Evolutionary conservation across 768 basidiomycete species (phyloP).

Genomic region (Pleurotus platypus): DNA sequence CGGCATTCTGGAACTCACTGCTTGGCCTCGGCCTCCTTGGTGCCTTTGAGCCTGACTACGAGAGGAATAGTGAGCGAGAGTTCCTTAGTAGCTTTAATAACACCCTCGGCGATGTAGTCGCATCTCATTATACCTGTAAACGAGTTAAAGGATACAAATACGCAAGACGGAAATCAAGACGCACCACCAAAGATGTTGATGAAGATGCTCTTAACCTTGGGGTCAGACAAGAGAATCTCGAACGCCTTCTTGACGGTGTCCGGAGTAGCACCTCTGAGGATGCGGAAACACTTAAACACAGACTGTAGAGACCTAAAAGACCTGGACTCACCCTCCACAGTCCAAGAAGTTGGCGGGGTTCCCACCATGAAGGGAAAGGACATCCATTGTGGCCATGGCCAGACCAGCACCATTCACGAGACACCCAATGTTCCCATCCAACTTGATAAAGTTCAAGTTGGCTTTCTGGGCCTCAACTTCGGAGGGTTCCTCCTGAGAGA

Average conservation of each 20-base stretch:
- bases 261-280: conserved; percentile 86
- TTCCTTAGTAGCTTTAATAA: conserved; percentile 97
- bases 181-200: conserved; percentile 95
- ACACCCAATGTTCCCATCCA: conserved; percentile 96
- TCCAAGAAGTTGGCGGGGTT: conserved; percentile 99
- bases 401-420: conserved; percentile 98
- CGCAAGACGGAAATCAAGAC: conserved; percentile 12
- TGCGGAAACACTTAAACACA: conserved; percentile 1
- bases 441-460: conserved; percentile 97
- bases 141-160: neutral
- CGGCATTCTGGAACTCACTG: conserved; percentile 49
- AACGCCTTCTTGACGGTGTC: conserved; percentile 99
- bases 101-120: conserved; percentile 97
- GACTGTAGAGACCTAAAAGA: neutral
- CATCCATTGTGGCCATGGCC: conserved; percentile 99
- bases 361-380: conserved; percentile 92
- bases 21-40: conserved; percentile 95
- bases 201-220: conserved; percentile 96
- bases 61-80: conserved; percentile 81
- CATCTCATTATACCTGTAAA: conserved; percentile 91
- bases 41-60: conserved; percentile 94
- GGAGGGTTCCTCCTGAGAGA: conserved; percentile 93
- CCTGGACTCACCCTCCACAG: conserved; percentile 76
- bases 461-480: conserved; percentile 98
- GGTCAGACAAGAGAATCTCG: conserved; percentile 86